Base-by-base conservation (phyloP, 108 stramenopile genomes). In the Nitzschia sp. region DNA sequence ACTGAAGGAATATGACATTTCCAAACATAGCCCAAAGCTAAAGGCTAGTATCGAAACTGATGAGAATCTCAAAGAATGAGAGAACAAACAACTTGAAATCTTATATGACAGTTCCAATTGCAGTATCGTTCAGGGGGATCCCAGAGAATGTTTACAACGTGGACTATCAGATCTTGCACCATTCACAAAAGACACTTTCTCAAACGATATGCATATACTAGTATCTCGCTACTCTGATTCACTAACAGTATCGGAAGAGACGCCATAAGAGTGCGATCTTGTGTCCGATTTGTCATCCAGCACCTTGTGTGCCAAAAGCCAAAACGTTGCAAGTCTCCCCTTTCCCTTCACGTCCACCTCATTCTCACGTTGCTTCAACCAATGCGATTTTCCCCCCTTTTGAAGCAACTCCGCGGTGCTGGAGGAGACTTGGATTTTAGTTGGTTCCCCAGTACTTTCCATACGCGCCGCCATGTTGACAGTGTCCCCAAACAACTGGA, bases 291-390 rank as follows among this genome's bases (percentile, higher is more conserved):
- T 34, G 5, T 34, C 29, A 5, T 1, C 29, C 29, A 34, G 5
- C 29, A 54, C 53, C 17, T 54, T 39, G 10, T 60, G 12, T 15
- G 38, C 17, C 37, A 46, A 1, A 8, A 63, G 63, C 63, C 63
- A 68, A 7, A 42, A 68, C 7, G 67, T 68, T 43, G 41, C 41
- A 56, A 68, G 54, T 26, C 11, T 44, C 12, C 67, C 67, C 24
- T 57, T 56, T 0, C 67, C 67, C 25, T 68, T 68, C 56, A 40
- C 67, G 8, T 40, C 20, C 15, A 72, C 38, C 37, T 70, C 42
- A 40, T 70, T 61, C 55, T 69, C 0, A 20, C 64, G 25, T 41
- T 48, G 38, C n/a, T 14, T 10, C 15, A 68, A 10, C 67, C 67
- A 68, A 10, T 44, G 26, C 15, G 42, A 20, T 25, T 66, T 66